phyloP scores from a whole-genome alignment of 345 rosid genomes.

The Laguncularia racemosa region DNA sequence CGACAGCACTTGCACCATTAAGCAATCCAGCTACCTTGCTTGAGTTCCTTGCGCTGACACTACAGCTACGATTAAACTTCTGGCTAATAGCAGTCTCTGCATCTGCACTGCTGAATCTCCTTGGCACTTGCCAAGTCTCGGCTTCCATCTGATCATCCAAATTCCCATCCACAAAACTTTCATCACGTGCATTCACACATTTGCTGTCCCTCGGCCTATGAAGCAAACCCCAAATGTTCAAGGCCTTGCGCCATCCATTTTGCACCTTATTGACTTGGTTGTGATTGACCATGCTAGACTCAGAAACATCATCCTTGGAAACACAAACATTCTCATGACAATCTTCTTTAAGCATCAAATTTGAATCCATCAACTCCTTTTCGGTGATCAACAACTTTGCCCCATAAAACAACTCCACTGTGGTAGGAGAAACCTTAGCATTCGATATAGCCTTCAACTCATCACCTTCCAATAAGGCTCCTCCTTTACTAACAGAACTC shows the following conservation, averaged over 20 bases:
- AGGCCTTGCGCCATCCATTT: constrained; percentile 39
- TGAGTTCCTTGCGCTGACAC: constrained; percentile 6
- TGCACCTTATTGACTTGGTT: constrained; percentile 37
- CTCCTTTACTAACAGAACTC: constrained; percentile 37
- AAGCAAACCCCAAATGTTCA: constrained; percentile 69
- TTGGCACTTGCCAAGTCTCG: constrained; percentile 9
- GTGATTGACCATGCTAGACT: constrained; percentile 21
- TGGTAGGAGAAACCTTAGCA: constrained; percentile 65
- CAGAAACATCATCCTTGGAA: constrained; percentile 39
- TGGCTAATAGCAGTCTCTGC: neutral
- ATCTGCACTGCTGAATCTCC: constrained; percentile 3
- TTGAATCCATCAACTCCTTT: constrained; percentile 48
- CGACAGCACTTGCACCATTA: neutral
- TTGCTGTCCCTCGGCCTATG: constrained; percentile 37
- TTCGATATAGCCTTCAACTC: constrained; percentile 53
- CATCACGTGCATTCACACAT: constrained; percentile 1
- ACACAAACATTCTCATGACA: constrained; percentile 24
- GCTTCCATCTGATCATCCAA: neutral
- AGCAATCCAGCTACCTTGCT: constrained; percentile 2
- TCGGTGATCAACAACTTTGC: constrained; percentile 52
- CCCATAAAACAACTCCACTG: constrained; percentile 48
- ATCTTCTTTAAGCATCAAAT: constrained; percentile 43
- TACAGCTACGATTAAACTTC: constrained; percentile 5
- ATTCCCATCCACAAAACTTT: neutral
- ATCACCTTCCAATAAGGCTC: constrained; percentile 51